Evolutionary conservation across 169 alveolate species (phyloP), one percentile per base, ranked within the genome.

Genomic region (Eimeria acervulina): DNA sequence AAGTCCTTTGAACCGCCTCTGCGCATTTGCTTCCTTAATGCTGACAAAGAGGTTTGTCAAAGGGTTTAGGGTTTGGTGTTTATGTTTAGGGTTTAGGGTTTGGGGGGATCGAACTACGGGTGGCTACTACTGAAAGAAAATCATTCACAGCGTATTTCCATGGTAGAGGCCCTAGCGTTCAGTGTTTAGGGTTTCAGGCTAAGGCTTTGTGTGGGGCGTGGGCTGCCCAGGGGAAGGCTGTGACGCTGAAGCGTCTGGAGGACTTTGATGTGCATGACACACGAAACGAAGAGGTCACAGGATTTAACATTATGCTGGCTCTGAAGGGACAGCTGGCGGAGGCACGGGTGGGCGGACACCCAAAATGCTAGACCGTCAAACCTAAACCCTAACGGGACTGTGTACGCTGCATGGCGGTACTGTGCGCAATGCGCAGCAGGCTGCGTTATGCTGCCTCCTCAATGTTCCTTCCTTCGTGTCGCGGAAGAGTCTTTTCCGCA

Each of bases 251-350:
- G 63, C 90, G 85, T 42, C 63, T 80, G 36, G 81, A 19, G 51
- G 80, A 90, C 47, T 90, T 44, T 51, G 95, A 90, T 76, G 44
- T 90, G 40, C 90, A 70, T 47, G 95, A 90, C 44, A 51, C 66
- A n/a, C 76, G 95, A 26, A 74, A 74, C 51, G 80, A 72, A 36
- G 95, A 72, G 59, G 63, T 55, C 21, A 55, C 51, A 55, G 90
- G 70, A 26, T 90, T 74, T 88, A 80, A 52, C 59, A 55, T 90
- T 47, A 38, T 90, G 44, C 59, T 76, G 81, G 66, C 95, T 26
- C 66, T 90, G 44, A 90, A n/a, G 44, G 95, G 95, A 26, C 90
- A 80, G 13, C 51, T 90, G 44, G 90, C 87, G 38, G 92, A 84
- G 74, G 36, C 92, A 84, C 72, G 92, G 76, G 92, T 84, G 76